phyloP scores from a whole-genome alignment of 1,284 basidiomycete species.

The Heterobasidion irregulare region DNA sequence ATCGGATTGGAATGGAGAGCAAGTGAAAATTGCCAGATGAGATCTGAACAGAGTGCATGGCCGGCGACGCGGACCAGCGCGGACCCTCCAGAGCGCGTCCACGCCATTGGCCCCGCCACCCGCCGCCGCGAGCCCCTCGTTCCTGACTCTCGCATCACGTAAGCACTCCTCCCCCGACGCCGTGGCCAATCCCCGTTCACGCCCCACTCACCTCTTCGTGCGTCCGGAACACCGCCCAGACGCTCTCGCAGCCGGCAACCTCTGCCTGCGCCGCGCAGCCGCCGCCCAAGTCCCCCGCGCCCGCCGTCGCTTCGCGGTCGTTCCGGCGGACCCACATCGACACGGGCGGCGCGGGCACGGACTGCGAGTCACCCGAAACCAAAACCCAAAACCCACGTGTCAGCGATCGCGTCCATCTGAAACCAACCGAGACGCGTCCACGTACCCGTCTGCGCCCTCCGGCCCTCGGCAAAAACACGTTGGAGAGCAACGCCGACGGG shows the following conservation, averaged over 20 bases:
- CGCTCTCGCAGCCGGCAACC: constrained; percentile 16
- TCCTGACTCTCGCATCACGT: too few relatives aligned
- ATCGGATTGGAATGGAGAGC: neutral
- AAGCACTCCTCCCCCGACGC: too few relatives aligned
- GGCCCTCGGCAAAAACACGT: constrained; percentile 3
- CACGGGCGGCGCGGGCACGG: neutral
- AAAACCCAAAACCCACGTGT: neutral
- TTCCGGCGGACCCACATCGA: neutral
- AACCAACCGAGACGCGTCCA: too few relatives aligned
- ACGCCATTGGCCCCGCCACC: too few relatives aligned
- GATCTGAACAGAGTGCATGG: too few relatives aligned
- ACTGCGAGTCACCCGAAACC: neutral
- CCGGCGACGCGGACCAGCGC: too few relatives aligned
- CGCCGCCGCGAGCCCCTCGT: too few relatives aligned
- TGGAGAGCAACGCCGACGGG: neutral
- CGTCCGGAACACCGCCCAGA: constrained; percentile 49
- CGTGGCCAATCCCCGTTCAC: too few relatives aligned
- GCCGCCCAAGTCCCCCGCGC: neutral
- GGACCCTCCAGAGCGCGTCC: too few relatives aligned
- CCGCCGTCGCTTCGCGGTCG: neutral
- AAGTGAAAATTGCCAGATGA: too few relatives aligned
- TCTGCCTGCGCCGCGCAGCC: neutral
- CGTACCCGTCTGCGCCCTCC: neutral
- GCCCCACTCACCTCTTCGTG: constrained; percentile 47
- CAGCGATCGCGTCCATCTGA: too few relatives aligned